Conservation (phyloP, 257 asterid genomes). For the Nicotiana tabacum region DNA sequence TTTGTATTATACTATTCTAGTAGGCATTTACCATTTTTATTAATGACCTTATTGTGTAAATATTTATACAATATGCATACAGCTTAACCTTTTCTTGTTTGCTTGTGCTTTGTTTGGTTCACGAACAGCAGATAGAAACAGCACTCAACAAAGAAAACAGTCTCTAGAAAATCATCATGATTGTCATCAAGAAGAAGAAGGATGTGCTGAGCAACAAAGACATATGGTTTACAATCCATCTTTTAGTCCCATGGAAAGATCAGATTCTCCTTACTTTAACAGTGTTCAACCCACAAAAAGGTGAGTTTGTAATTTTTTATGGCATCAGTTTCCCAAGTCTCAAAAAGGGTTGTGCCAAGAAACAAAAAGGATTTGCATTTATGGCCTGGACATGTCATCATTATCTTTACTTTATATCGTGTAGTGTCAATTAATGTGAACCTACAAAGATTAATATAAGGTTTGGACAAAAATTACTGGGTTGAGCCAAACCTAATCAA, state of each 20-base stretch:
- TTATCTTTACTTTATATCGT: background rate
- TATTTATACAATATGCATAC: too few species aligned
- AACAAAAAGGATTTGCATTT: constrained; percentile 23
- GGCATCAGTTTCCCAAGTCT: constrained; percentile 22
- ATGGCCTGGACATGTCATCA: background rate
- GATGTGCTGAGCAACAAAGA: constrained; percentile 14
- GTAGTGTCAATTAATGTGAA: background rate
- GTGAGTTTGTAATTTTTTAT: constrained; percentile 23
- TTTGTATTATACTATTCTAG: too few species aligned
- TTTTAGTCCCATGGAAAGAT: constrained; percentile 4
- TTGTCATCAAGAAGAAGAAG: constrained; percentile 1
- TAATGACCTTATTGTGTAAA: too few species aligned
- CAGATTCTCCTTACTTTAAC: constrained; percentile 18
- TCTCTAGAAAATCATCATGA: constrained; percentile 16
- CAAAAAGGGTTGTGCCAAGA: constrained; percentile 15
- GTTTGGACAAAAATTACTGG: too few species aligned
- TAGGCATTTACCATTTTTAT: too few species aligned
- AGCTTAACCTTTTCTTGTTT: background rate
- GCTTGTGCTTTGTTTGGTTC: background rate
- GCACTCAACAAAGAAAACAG: constrained; percentile 31
- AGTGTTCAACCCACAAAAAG: constrained; percentile 43
- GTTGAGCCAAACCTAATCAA: too few species aligned
- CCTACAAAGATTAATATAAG: too few species aligned
- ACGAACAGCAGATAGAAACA: constrained; percentile 29
- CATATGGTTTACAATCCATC: background rate